Evolutionary conservation across 805 yeast genomes (phyloP).

Genomic region (Schwanniomyces occidentalis): DNA sequence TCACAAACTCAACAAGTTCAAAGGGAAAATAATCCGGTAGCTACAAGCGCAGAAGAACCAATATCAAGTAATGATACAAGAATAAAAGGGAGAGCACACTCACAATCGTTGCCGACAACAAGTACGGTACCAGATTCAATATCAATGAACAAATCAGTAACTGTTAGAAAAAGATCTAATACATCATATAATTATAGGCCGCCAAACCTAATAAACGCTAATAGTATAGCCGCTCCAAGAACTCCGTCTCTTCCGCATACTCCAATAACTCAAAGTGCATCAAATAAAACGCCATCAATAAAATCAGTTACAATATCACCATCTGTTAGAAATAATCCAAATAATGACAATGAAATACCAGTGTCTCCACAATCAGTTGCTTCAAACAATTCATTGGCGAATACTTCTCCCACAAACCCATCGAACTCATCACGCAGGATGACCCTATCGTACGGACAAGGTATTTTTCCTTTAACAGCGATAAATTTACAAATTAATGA

Average conservation of each 20-base stretch:
- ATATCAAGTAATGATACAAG: slow-evolving; percentile 2
- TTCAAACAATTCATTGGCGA: slow-evolving; percentile 11
- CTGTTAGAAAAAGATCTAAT: slow-evolving; percentile 20
- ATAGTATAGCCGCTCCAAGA: slow-evolving; percentile 9
- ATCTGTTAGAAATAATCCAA: slow-evolving; percentile 19
- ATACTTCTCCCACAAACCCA: slow-evolving; percentile 6
- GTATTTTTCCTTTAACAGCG: not conserved
- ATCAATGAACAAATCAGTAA: slow-evolving; percentile 6
- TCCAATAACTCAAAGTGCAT: slow-evolving; percentile 14
- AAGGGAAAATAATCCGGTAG: not conserved
- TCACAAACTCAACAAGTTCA: slow-evolving; percentile 14
- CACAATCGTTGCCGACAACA: slow-evolving; percentile 30
- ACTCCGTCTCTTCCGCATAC: slow-evolving; percentile 12
- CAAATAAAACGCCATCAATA: slow-evolving; percentile 33
- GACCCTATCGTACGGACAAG: no score
- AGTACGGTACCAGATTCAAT: slow-evolving; percentile 6
- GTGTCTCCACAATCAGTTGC: slow-evolving; percentile 18
- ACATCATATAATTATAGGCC: slow-evolving; percentile 20
- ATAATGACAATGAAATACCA: slow-evolving; percentile 9
- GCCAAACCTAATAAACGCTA: slow-evolving; percentile 7
- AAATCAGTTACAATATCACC: slow-evolving; percentile 42
- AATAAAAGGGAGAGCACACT: slow-evolving; percentile 25
- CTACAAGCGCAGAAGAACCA: not conserved
- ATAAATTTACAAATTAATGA: not conserved
- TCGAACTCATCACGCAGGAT: no score